Percentiles rank a stretch among this genome's conserved stretches.
These are phyloP conservation scores for Leishmania braziliensis DNA, from an alignment of 208 protist genomes.

Conservation along the genomic window DNA sequence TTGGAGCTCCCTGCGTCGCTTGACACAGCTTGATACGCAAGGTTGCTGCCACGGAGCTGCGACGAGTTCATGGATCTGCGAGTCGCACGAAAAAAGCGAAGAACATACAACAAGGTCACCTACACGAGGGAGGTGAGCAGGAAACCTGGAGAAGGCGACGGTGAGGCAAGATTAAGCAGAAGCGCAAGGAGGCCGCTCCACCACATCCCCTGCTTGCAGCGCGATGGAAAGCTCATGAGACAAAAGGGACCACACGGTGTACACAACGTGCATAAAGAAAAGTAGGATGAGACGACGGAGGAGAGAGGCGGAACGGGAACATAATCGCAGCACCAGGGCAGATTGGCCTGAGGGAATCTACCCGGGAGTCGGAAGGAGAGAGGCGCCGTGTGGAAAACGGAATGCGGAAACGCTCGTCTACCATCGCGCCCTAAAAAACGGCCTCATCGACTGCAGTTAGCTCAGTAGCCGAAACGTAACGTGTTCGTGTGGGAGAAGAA, in stretches of 20 bases:
- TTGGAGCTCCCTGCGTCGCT: neutral
- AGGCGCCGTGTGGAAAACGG: neutral
- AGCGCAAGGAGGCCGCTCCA: neutral
- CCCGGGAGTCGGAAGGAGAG: neutral
- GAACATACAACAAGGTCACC: neutral
- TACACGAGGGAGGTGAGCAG: neutral
- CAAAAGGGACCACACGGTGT: neutral
- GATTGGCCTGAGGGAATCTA: neutral
- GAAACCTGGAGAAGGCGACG: neutral
- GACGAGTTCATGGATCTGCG: neutral
- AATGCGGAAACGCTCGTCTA: neutral
- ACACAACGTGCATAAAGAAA: neutral
- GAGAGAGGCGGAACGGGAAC: neutral
- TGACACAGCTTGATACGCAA: neutral
- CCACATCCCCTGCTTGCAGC: neutral
- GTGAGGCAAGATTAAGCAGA: neutral
- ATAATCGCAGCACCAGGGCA: neutral
- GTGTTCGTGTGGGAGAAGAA: neutral
- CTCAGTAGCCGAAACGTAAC: neutral
- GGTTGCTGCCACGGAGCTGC: neutral
- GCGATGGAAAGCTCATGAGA: neutral
- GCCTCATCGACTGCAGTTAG: neutral
- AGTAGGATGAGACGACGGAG: too few species aligned
- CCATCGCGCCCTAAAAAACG: too few species aligned
- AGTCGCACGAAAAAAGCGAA: neutral